Conservation (phyloP, 495 filamentous ascomycete genomes). For the Neurospora sp. region DNA sequence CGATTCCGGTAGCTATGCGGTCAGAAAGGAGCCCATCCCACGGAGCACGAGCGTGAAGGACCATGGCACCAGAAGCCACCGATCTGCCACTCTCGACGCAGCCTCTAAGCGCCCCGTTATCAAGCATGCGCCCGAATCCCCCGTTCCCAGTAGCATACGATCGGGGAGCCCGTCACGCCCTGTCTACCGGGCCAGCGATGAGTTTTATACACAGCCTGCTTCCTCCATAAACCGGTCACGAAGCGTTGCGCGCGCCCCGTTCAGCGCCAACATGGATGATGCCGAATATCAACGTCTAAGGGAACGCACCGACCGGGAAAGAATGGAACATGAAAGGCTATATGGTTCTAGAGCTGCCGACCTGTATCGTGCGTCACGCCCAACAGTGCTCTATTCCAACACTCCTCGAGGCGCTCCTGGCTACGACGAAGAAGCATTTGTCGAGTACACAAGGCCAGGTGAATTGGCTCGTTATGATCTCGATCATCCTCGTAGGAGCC, state of each 20-base stretch:
- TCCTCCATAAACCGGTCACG: slow-evolving; percentile 34
- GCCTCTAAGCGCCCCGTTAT: slow-evolving; percentile 34
- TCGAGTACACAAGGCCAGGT: slow-evolving; percentile 58
- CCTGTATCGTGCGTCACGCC: slow-evolving; percentile 27
- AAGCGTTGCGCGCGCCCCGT: slow-evolving; percentile 12
- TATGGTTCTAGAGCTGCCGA: slow-evolving; percentile 21
- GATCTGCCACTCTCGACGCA: slow-evolving; percentile 28
- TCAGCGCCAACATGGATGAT: slow-evolving; percentile 29
- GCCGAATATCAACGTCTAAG: slow-evolving; percentile 35
- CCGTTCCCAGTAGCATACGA: slow-evolving; percentile 18
- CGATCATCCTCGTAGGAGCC: slow-evolving; percentile 34
- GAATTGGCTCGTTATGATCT: slow-evolving; percentile 60
- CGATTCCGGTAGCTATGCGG: slow-evolving; percentile 37
- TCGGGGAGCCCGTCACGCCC: slow-evolving; percentile 36
- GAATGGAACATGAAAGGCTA: slow-evolving; percentile 30
- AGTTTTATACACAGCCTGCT: slow-evolving; percentile 42
- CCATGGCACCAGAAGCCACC: slow-evolving; percentile 24
- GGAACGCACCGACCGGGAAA: slow-evolving; percentile 34
- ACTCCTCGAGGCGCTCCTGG: slow-evolving; percentile 35
- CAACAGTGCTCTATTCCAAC: slow-evolving; percentile 22
- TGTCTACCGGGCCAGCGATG: slow-evolving; percentile 39
- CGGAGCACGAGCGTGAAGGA: slow-evolving; percentile 32
- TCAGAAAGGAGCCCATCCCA: slow-evolving; percentile 34
- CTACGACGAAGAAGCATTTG: slow-evolving; percentile 54
- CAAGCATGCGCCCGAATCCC: slow-evolving; percentile 10